Percentiles rank a stretch among this genome's conserved stretches.
These are phyloP conservation scores for Umbilicaria muhlenbergii DNA, from an alignment of 495 filamentous ascomycete genomes.

Conservation along the genomic window DNA sequence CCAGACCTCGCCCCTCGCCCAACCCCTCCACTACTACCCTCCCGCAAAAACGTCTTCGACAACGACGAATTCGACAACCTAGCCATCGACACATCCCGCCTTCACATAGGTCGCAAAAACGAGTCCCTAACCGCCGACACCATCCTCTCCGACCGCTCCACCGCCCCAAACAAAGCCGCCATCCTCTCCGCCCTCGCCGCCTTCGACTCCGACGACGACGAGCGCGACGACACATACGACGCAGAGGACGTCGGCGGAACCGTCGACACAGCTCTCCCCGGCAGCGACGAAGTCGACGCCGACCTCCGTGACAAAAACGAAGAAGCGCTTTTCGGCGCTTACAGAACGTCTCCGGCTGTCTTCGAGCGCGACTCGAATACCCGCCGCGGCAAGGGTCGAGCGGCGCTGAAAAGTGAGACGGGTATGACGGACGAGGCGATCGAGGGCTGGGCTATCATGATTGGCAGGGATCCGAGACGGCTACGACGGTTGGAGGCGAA, in stretches of 20 bases:
- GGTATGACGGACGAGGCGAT: constrained; percentile 88
- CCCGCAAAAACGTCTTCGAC: constrained; percentile 57
- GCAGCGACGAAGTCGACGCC: constrained; percentile 24
- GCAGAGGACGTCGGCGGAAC: constrained; percentile 78
- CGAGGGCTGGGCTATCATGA: constrained; percentile 87
- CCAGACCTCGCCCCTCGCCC: constrained; percentile 27
- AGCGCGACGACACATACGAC: constrained; percentile 96
- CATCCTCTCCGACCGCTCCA: constrained; percentile 32
- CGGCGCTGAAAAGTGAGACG: constrained; percentile 54
- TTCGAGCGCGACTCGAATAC: constrained; percentile 59
- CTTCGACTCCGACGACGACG: constrained; percentile 91
- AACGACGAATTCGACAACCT: constrained; percentile 72
- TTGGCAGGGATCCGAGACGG: constrained; percentile 51
- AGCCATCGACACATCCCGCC: constrained; percentile 35
- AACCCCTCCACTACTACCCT: constrained; percentile 17
- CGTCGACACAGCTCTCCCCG: constrained; percentile 39
- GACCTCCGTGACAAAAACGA: constrained; percentile 25
- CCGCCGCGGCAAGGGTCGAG: constrained; percentile 43
- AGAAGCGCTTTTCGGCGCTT: constrained; percentile 47
- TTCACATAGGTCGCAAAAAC: constrained; percentile 61
- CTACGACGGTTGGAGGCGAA: constrained; percentile 48
- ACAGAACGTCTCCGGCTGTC: constrained; percentile 38
- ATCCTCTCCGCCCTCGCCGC: constrained; percentile 82
- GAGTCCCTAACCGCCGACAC: constrained; percentile 46
- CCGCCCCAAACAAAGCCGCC: constrained; percentile 61